These are phyloP conservation scores for Daldinia vernicosa DNA, from an alignment of 495 filamentous ascomycete genomes.

Conservation along the genomic window DNA sequence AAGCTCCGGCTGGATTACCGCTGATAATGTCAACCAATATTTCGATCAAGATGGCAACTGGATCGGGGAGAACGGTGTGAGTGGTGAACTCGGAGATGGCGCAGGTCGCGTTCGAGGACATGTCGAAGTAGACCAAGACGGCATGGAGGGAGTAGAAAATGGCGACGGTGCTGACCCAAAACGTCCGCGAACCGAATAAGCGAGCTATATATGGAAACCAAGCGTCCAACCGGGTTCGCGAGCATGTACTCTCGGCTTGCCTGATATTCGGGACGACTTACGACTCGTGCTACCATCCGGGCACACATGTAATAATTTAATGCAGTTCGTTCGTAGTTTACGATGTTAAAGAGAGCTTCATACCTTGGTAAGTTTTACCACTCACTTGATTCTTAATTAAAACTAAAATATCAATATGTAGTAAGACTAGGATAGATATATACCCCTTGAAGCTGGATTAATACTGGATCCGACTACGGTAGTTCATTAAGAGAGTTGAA, in stretches of 20 bases:
- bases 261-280: not conserved
- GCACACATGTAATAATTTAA: not conserved
- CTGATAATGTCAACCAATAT: constrained; percentile 89
- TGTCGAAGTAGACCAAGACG: constrained; percentile 51
- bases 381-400: not conserved
- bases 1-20: constrained; percentile 94
- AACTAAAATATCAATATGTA: constrained; percentile 2
- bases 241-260: not conserved
- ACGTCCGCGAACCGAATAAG: constrained; percentile 51
- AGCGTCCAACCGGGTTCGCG: not conserved
- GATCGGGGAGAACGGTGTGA: constrained; percentile 55
- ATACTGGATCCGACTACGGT: not conserved
- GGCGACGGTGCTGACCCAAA: constrained; percentile 51
- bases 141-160: constrained; percentile 40
- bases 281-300: not conserved
- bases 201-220: not conserved
- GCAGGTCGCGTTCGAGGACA: constrained; percentile 53
- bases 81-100: constrained; percentile 56
- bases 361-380: constrained; percentile 1
- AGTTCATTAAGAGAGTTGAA: not conserved
- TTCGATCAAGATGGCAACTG: constrained; percentile 66
- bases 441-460: not conserved
- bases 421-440: constrained; percentile 1
- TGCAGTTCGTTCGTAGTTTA: not conserved
- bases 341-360: not conserved